A percentile compares a stretch with the other conserved stretches of the same genome.
Evolutionary conservation across 1,284 basidiomycete species (phyloP).

Genomic region (Takashimella koratensis): DNA sequence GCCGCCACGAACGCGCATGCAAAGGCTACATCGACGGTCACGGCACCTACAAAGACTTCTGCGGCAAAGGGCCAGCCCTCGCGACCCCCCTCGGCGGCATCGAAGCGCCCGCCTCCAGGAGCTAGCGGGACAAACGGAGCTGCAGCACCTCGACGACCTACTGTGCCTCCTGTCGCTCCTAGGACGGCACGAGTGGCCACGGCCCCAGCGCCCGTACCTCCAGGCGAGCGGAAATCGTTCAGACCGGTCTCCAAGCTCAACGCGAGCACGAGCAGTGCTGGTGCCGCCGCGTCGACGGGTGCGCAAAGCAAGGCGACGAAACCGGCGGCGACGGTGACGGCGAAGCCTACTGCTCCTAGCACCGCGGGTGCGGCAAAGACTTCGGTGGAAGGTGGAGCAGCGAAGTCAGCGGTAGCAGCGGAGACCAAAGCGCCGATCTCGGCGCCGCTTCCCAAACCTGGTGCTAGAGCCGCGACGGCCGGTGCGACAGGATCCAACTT

Average conservation of each 20-base stretch:
- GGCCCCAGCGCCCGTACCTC: neutral
- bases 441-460: neutral
- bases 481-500: slow-evolving; percentile 3
- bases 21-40: too few relatives aligned
- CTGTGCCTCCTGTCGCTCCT: slow-evolving; percentile 10
- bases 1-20: too few relatives aligned
- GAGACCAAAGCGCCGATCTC: neutral
- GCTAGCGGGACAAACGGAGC: too few relatives aligned
- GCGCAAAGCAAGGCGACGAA: neutral
- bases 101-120: neutral
- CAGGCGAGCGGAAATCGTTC: slow-evolving; percentile 15
- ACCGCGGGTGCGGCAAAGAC: too few relatives aligned
- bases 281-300: neutral
- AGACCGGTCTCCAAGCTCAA: neutral
- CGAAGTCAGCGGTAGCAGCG: too few relatives aligned
- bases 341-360: too few relatives aligned
- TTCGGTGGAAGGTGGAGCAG: too few relatives aligned
- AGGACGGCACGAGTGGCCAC: slow-evolving; percentile 6
- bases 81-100: neutral
- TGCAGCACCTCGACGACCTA: slow-evolving; percentile 7
- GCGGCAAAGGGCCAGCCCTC: too few relatives aligned
- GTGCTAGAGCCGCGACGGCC: neutral
- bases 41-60: too few relatives aligned
- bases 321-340: too few relatives aligned
- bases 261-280: neutral